Percentiles rank a stretch among this genome's conserved stretches.
Evolutionary conservation across 768 basidiomycete species (phyloP).

Genomic region (Phylloporus sp.): DNA sequence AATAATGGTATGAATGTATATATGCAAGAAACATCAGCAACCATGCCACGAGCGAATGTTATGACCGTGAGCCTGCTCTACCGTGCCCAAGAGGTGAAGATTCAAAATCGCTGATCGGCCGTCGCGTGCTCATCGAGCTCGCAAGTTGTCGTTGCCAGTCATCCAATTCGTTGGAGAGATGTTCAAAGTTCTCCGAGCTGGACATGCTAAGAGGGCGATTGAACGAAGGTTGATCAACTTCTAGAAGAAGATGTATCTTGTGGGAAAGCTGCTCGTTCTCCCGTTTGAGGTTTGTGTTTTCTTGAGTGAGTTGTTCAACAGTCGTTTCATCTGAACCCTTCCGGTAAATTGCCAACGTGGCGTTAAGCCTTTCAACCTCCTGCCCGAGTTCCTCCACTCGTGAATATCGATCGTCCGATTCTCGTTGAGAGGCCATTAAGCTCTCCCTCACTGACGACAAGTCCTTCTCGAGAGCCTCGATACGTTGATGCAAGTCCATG

Average conservation of each 20-base stretch:
- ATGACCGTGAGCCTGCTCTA: slow-evolving; percentile 57
- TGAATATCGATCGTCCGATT: slow-evolving; percentile 72
- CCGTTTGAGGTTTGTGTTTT: slow-evolving; percentile 73
- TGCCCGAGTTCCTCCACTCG: slow-evolving; percentile 78
- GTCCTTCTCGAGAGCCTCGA: slow-evolving; percentile 73
- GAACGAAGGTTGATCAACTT: slow-evolving; percentile 77
- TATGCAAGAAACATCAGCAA: slow-evolving; percentile 25
- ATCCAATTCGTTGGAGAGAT: slow-evolving; percentile 77
- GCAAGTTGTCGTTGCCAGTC: slow-evolving; percentile 85
- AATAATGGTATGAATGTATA: slow-evolving; percentile 37
- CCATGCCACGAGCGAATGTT: slow-evolving; percentile 21
- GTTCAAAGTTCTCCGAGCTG: slow-evolving; percentile 82
- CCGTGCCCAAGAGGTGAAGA: slow-evolving; percentile 50
- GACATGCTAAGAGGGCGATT: slow-evolving; percentile 69
- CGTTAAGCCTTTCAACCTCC: slow-evolving; percentile 73
- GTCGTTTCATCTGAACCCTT: slow-evolving; percentile 74
- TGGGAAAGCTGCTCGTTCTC: slow-evolving; percentile 90
- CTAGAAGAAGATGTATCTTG: slow-evolving; percentile 84
- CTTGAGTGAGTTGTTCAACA: slow-evolving; percentile 76
- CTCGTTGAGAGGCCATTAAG: slow-evolving; percentile 67
- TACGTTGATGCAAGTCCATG: slow-evolving; percentile 66
- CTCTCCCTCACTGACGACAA: slow-evolving; percentile 66
- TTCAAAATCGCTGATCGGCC: slow-evolving; percentile 71
- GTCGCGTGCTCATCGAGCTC: slow-evolving; percentile 71
- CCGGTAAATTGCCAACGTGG: slow-evolving; percentile 69